Base-by-base conservation (phyloP, 352 stramenopile genomes). In the Globisporangium parvum region DNA sequence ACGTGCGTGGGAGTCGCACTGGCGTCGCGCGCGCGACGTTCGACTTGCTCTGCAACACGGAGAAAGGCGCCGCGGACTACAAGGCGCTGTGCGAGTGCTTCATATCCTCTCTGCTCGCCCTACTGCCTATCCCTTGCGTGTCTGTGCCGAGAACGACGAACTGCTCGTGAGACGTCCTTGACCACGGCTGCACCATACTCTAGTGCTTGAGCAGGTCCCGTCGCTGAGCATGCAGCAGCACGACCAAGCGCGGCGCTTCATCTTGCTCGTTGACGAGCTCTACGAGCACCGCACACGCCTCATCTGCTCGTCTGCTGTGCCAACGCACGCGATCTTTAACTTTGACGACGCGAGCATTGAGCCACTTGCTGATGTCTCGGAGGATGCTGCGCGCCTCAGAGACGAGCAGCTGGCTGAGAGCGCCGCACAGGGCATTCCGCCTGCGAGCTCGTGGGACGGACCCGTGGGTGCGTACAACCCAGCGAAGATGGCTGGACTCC, bases 181-280 rank as follows among this genome's bases (percentile, higher is more conserved):
- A 37, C 31, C 31, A 37, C 40, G 40, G 6, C 23, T 51, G 52
- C 28, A 57, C 42, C 73, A 92, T 59, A 89, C 91, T 0, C 65
- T 99, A 10, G 81, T 97, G 55, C 60, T 99, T 5, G 70, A 93
- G 31, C 59, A 87, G 54, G 87, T 99, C 61, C 93, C 95, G 4
- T 52, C 67, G 14, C 62, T 98, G 14, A 82, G 80, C 14, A 84
- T 97, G 71, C 67, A 80, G 15, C 67, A 91, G 41, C 92, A 98
- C 57, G 89, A 98, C 66, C 74, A 88, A 63, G 85, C 92, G n/a
- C 75, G 96, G 31, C 84, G 97, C 44, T 98, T 99, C 71, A 98
- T 99, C 66, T 87, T 97, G 47, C 75, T 99, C 1, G 79, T 99
- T 47, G 97, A 99, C 66, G 94, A 98, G 70, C 66, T 99, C 48